phyloP scores from a whole-genome alignment of 345 rosid species.

The Populus pruinosa region DNA sequence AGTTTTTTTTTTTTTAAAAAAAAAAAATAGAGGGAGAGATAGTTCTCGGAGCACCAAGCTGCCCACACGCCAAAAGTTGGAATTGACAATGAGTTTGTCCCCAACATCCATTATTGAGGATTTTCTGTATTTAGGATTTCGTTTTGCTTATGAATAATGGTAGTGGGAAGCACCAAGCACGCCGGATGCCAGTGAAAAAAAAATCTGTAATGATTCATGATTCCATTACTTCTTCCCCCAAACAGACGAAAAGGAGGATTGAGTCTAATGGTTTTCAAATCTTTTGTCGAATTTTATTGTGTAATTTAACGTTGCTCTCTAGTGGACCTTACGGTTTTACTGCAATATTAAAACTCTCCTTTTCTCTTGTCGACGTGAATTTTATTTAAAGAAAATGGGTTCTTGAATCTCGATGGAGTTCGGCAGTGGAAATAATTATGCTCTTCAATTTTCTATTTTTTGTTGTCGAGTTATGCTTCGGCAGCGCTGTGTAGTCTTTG shows the following conservation, averaged over 20 bases:
- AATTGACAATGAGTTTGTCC: slow-evolving; percentile 12
- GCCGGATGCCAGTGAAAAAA: slow-evolving; percentile 11
- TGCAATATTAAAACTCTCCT: no score
- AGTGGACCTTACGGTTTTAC: no score
- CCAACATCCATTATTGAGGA: neutral
- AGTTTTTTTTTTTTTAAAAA: neutral
- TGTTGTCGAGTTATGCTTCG: no score
- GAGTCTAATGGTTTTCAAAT: neutral
- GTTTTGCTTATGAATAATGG: neutral
- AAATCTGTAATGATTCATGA: slow-evolving; percentile 1
- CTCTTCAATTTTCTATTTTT: no score
- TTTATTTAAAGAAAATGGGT: no score
- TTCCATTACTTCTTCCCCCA: neutral
- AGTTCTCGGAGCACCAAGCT: slow-evolving; percentile 25
- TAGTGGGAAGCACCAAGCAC: slow-evolving; percentile 33
- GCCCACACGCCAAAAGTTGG: slow-evolving; percentile 2
- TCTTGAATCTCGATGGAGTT: no score
- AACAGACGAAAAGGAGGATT: neutral
- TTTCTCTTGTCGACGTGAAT: no score
- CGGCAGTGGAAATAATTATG: no score
- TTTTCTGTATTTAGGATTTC: neutral
- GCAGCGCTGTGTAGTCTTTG: no score
- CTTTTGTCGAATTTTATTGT: no score
- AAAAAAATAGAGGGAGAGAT: no score
- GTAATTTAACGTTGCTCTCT: no score